phyloP scores from a whole-genome alignment of 1,139 yeast genomes.

The Ogataea hybrid region DNA sequence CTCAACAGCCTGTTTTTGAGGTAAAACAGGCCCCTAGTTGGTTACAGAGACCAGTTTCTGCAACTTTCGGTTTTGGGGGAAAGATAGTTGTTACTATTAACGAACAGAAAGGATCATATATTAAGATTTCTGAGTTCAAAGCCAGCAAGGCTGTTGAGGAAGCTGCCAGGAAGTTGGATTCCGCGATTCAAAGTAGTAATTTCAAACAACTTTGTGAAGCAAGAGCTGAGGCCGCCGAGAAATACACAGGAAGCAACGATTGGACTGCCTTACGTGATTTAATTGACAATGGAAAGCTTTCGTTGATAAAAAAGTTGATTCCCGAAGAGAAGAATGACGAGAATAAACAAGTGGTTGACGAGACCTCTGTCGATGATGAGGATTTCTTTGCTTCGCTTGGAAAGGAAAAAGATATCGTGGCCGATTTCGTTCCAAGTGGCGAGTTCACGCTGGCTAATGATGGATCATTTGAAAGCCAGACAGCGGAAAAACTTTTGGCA shows the following conservation, averaged over 20 bases:
- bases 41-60: slow-evolving; percentile 76
- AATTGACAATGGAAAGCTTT: slow-evolving; percentile 46
- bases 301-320: slow-evolving; percentile 35
- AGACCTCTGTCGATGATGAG: slow-evolving; percentile 35
- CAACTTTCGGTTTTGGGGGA: slow-evolving; percentile 92
- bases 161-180: slow-evolving; percentile 46
- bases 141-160: slow-evolving; percentile 42
- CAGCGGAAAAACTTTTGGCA: slow-evolving; percentile 56
- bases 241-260: slow-evolving; percentile 56
- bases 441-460: slow-evolving; percentile 37
- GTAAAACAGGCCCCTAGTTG: slow-evolving; percentile 85
- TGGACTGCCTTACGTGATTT: slow-evolving; percentile 73
- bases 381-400: slow-evolving; percentile 50
- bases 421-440: slow-evolving; percentile 44
- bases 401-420: slow-evolving; percentile 17
- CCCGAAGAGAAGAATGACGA: slow-evolving; percentile 21
- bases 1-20: slow-evolving; percentile 68
- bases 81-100: slow-evolving; percentile 63
- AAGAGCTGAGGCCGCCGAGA: slow-evolving; percentile 43
- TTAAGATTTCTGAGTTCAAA: slow-evolving; percentile 41
- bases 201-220: slow-evolving; percentile 54
- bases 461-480: slow-evolving; percentile 39
- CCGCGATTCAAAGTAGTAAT: slow-evolving; percentile 58
- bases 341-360: slow-evolving; percentile 27
- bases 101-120: slow-evolving; percentile 21